Percentiles rank a stretch among this genome's conserved stretches.
Evolutionary conservation across 805 yeast species (phyloP).

Genomic region (Ogataea ganodermae): DNA sequence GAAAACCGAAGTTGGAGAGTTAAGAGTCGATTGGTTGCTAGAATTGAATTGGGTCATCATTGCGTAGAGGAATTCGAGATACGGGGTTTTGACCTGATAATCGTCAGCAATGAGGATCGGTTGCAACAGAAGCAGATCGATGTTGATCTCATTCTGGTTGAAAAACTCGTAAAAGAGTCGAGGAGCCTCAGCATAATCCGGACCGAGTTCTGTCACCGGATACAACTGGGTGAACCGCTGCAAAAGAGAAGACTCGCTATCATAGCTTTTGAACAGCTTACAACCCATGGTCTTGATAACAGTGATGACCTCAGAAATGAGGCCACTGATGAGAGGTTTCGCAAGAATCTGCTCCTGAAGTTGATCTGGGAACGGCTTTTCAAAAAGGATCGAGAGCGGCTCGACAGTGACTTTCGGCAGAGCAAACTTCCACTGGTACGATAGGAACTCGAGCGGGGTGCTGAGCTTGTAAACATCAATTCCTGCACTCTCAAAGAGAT

Average conservation of each 20-base stretch:
- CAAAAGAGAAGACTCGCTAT: slow-evolving; percentile 62
- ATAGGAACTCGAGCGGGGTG: slow-evolving; percentile 57
- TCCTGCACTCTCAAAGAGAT: slow-evolving; percentile 40
- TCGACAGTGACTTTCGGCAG: slow-evolving; percentile 76
- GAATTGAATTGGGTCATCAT: slow-evolving; percentile 64
- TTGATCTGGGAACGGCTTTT: slow-evolving; percentile 60
- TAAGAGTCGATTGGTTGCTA: slow-evolving; percentile 45
- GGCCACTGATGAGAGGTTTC: slow-evolving; percentile 81
- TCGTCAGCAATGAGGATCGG: slow-evolving; percentile 92
- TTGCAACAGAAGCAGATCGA: slow-evolving; percentile 78
- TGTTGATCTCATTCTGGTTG: slow-evolving; percentile 56
- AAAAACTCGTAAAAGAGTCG: slow-evolving; percentile 66
- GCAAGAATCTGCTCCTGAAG: slow-evolving; percentile 72
- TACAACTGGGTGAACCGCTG: slow-evolving; percentile 52
- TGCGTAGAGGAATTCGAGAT: slow-evolving; percentile 84
- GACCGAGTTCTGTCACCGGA: slow-evolving; percentile 35
- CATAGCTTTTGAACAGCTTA: slow-evolving; percentile 67
- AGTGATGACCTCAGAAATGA: slow-evolving; percentile 70
- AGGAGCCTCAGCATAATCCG: slow-evolving; percentile 50
- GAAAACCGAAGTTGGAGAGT: slow-evolving; percentile 31
- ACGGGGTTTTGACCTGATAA: slow-evolving; percentile 81
- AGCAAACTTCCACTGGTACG: slow-evolving; percentile 85
- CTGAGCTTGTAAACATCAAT: slow-evolving; percentile 52
- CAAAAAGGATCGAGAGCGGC: slow-evolving; percentile 74
- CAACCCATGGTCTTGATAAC: slow-evolving; percentile 79